Evolutionary conservation across 495 filamentous ascomycete species (phyloP).

Genomic region (Trichoderma reesei): DNA sequence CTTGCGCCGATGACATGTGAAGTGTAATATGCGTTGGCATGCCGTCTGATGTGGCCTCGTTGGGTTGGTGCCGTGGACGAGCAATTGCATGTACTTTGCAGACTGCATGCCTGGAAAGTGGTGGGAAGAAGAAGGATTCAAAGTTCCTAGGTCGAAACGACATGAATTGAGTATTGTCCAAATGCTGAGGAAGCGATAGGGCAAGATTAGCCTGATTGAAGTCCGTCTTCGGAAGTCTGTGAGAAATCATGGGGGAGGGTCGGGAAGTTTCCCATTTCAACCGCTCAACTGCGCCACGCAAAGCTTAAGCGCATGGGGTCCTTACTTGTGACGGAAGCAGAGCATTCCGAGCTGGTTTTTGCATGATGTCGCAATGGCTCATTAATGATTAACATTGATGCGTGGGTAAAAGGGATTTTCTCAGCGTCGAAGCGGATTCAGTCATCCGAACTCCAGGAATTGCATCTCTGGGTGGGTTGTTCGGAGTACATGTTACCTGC

Average conservation of each 20-base stretch:
- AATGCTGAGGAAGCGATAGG: no score
- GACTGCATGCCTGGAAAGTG: not conserved
- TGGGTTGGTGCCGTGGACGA: not conserved
- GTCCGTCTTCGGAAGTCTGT: not conserved
- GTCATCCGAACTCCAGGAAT: no score
- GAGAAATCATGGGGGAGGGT: not conserved
- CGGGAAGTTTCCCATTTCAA: not conserved
- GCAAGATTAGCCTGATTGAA: no score
- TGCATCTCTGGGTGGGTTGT: no score
- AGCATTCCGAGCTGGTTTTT: not conserved
- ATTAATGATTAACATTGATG: not conserved
- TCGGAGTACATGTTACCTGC: no score
- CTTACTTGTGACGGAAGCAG: not conserved
- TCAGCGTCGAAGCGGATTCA: no score
- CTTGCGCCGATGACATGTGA: not conserved
- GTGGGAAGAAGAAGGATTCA: no score
- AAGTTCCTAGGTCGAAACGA: no score
- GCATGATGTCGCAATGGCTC: not conserved
- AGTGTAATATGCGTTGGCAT: not conserved
- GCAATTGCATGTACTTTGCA: not conserved
- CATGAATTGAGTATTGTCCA: no score
- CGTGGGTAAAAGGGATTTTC: no score
- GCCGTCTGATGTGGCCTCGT: not conserved
- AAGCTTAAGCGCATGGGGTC: not conserved
- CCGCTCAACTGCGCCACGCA: not conserved